Evolutionary conservation across 2,329 filamentous ascomycete species (phyloP).

Genomic region (Drechslerella coelobrocha): DNA sequence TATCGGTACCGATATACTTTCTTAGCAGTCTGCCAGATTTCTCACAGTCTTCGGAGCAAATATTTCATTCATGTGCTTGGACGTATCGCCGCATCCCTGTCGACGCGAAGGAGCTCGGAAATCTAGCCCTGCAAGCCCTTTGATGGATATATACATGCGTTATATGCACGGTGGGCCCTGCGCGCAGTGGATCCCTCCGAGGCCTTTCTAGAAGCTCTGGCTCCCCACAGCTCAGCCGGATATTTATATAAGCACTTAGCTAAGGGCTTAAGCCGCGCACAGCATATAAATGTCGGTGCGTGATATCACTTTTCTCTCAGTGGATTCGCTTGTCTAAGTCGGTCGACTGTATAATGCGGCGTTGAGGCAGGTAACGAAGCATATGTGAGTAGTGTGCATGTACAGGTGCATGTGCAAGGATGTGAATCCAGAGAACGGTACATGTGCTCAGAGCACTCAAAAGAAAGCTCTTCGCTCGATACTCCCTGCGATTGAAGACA

Average conservation of each 20-base stretch:
- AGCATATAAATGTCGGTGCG: too few species aligned
- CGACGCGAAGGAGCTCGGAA: slow-evolving; percentile 47
- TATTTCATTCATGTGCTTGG: neutral
- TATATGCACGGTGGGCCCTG: slow-evolving; percentile 46
- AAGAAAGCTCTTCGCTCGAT: too few species aligned
- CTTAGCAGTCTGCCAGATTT: neutral
- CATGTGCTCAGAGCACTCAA: too few species aligned
- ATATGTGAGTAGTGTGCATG: too few species aligned
- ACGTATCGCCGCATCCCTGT: slow-evolving; percentile 38
- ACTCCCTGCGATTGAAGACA: too few species aligned
- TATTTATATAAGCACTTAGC: neutral
- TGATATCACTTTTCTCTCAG: too few species aligned
- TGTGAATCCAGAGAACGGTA: too few species aligned
- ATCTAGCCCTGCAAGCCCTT: slow-evolving; percentile 20
- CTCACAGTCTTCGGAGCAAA: neutral
- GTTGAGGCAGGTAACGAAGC: too few species aligned
- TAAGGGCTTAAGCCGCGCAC: too few species aligned
- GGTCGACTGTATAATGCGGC: too few species aligned
- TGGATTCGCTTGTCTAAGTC: too few species aligned
- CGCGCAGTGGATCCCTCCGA: slow-evolving; percentile 33
- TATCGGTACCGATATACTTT: slow-evolving; percentile 1
- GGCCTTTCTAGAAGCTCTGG: slow-evolving; percentile 43
- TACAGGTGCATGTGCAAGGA: too few species aligned
- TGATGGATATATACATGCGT: neutral
- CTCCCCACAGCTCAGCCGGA: neutral